Evolutionary conservation across 2,329 filamentous ascomycete genomes (phyloP), one percentile per base, ranked within the genome.

Genomic region (Dothiorella sarmentorum): DNA sequence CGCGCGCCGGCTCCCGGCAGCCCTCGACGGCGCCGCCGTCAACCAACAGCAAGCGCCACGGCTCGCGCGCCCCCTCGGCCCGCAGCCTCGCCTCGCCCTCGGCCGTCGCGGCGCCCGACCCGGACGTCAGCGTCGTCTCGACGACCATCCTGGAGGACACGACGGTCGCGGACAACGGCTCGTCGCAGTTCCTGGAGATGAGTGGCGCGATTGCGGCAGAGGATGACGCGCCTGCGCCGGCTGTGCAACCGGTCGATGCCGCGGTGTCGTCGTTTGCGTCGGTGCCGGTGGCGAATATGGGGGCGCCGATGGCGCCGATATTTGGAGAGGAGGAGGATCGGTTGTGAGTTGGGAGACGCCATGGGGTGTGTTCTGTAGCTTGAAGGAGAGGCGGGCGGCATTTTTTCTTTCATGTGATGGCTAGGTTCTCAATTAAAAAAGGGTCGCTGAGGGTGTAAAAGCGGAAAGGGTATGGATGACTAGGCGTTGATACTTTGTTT

Each of bases 231-330:
- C 35, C 49, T 9, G 49, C 49, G 3, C 49, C 24, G 7, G 49
- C 49, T 4, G 49, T 53, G 22, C 49, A 53, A 35, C 49, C 49
- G 20, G 22, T 51, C 4, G 17, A 40, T n/a, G 33, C 49, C 3
- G 33, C 35, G 35, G 49, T 20, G 11, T 20, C 35, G 10, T 20
- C n/a, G 35, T 24, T 53, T 18, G 11, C 49, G 15, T 4, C 20
- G 20, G 22, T 18, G 9, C 22, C 49, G 5, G 24, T 37, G 24
- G 49, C 49, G 33, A 53, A 53, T 11, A 53, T 53, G 49, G 35
- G 33, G 7, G 49, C 22, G 5, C 49, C 49, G 20, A 53, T 53
- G 43, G 49, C 49, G 49, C 49, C 49, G 22, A 53, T 53, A 35
- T 53, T 53, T 40, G 49, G n/a, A n/a, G n/a, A n/a, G n/a, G n/a